A percentile compares a stretch with the other conserved stretches of the same genome.
phyloP scores from a whole-genome alignment of 768 basidiomycete species.

The Mycena crocata region DNA sequence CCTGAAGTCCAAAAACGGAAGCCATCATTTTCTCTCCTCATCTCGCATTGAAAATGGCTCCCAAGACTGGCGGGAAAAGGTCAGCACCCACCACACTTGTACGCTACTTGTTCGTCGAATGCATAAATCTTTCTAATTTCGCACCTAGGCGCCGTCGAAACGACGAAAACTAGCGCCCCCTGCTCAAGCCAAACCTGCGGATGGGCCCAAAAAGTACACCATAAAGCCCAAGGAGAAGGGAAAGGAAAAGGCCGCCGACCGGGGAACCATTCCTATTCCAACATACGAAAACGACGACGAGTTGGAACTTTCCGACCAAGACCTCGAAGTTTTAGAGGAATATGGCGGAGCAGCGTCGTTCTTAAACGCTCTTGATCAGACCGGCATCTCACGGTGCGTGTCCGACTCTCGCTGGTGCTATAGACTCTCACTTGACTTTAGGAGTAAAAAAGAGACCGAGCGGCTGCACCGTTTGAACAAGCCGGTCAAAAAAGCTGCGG shows the following conservation, averaged over 20 bases:
- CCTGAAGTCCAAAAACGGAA: slow-evolving; percentile 21
- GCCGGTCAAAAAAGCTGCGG: slow-evolving; percentile 56
- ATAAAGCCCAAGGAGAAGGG: slow-evolving; percentile 53
- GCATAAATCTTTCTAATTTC: not conserved
- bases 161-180: slow-evolving; percentile 65
- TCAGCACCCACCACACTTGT: slow-evolving; percentile 24
- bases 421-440: slow-evolving; percentile 43
- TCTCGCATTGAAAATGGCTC: slow-evolving; percentile 1
- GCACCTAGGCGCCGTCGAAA: slow-evolving; percentile 61
- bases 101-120: not conserved
- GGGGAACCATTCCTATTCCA: slow-evolving; percentile 75
- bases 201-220: slow-evolving; percentile 38
- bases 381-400: slow-evolving; percentile 83
- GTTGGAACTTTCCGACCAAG: slow-evolving; percentile 73
- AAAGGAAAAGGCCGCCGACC: slow-evolving; percentile 72
- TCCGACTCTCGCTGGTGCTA: not conserved
- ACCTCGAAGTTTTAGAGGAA: slow-evolving; percentile 72
- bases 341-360: slow-evolving; percentile 76
- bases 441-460: slow-evolving; percentile 88
- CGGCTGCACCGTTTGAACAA: slow-evolving; percentile 76
- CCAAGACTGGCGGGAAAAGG: slow-evolving; percentile 25
- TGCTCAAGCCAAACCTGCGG: slow-evolving; percentile 32
- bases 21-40: not conserved
- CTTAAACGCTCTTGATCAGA: slow-evolving; percentile 76
- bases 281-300: slow-evolving; percentile 58